These are phyloP conservation scores for Dactylonectria macrodidyma DNA, from an alignment of 2,329 filamentous ascomycete genomes.

Conservation along the genomic window DNA sequence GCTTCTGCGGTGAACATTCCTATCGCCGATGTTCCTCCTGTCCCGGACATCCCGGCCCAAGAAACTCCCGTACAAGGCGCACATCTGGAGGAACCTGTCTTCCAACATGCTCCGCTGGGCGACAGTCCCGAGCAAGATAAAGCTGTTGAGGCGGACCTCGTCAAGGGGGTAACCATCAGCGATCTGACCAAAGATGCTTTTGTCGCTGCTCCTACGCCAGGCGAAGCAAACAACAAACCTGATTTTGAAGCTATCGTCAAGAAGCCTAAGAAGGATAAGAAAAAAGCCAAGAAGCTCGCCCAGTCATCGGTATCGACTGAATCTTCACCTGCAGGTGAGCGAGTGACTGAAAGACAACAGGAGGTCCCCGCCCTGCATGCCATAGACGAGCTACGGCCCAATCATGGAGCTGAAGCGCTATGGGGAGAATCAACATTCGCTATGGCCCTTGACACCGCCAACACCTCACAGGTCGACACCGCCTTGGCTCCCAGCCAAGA, in stretches of 20 bases:
- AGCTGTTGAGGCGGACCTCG: background rate
- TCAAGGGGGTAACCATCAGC: background rate
- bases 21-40: background rate
- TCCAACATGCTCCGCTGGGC: background rate
- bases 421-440: background rate
- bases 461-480: background rate
- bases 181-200: constrained; percentile 10
- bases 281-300: constrained; percentile 53
- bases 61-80: constrained; percentile 3
- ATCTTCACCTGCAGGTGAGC: constrained; percentile 16
- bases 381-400: constrained; percentile 16
- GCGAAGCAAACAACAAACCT: constrained; percentile 21
- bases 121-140: background rate
- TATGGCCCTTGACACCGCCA: background rate
- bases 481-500: background rate
- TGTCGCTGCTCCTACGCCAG: background rate
- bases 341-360: constrained; percentile 1
- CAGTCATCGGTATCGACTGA: constrained; percentile 31
- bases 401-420: background rate
- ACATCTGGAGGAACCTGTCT: background rate
- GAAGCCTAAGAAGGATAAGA: constrained; percentile 54
- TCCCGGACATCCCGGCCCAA: background rate
- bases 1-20: constrained; percentile 7
- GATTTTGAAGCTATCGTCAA: constrained; percentile 37
- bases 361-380: constrained; percentile 7